Evolutionary conservation across 768 basidiomycete species (phyloP).

Genomic region (Scleroderma citrinum): DNA sequence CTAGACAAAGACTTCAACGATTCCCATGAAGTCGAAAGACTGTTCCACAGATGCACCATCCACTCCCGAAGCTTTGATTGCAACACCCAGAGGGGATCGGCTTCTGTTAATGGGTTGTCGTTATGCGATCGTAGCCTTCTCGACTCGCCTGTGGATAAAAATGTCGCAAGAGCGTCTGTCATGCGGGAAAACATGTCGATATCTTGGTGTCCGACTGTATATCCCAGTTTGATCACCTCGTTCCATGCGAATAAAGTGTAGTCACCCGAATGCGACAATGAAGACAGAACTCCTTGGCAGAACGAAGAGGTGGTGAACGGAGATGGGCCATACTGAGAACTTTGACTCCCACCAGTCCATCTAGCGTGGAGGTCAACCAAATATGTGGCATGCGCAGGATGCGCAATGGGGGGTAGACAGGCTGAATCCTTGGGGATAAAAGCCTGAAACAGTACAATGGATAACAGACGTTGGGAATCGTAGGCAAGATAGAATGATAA

Average conservation of each 20-base stretch:
- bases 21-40: conserved; percentile 9
- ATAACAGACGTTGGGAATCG: conserved; percentile 41
- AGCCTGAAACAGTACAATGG: conserved; percentile 35
- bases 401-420: conserved; percentile 30
- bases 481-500: conserved; percentile 36
- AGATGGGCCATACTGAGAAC: neutral
- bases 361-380: conserved; percentile 38
- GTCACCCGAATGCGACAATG: conserved; percentile 18
- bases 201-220: conserved; percentile 26
- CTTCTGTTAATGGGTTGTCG: neutral
- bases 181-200: conserved; percentile 29
- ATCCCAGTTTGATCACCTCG: conserved; percentile 33
- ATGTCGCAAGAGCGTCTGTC: conserved; percentile 23
- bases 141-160: conserved; percentile 4
- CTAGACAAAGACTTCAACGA: neutral
- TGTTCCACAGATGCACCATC: conserved; percentile 19
- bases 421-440: conserved; percentile 22
- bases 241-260: conserved; percentile 39
- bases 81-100: neutral
- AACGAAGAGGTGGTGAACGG: conserved; percentile 25
- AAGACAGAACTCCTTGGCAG: conserved; percentile 15
- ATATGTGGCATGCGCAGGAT: conserved; percentile 42
- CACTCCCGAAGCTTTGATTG: conserved; percentile 16
- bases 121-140: neutral
- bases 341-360: conserved; percentile 27